A percentile compares a stretch with the other conserved stretches of the same genome.
These are phyloP conservation scores for Lepiota brunneoincarnata DNA, from an alignment of 768 basidiomycete species.

Conservation along the genomic window DNA sequence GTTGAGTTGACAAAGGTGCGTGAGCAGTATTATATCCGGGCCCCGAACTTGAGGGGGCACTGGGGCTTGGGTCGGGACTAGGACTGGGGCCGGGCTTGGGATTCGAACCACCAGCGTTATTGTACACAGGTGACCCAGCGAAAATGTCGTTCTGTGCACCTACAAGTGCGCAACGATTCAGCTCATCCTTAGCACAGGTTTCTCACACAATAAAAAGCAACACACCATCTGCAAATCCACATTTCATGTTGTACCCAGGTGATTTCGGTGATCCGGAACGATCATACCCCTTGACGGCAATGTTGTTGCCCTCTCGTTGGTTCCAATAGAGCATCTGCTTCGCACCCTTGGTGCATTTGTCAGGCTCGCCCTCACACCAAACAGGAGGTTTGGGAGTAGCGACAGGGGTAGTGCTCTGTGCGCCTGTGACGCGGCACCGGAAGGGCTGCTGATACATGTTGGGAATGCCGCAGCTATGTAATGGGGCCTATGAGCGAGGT, in stretches of 20 bases:
- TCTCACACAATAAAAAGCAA: not conserved
- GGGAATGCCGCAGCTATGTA: slow-evolving; percentile 44
- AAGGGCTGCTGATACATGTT: slow-evolving; percentile 50
- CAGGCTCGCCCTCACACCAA: slow-evolving; percentile 49
- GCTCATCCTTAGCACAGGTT: not conserved
- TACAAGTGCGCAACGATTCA: not conserved
- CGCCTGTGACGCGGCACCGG: slow-evolving; percentile 48
- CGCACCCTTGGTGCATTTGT: slow-evolving; percentile 42
- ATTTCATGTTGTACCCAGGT: slow-evolving; percentile 48
- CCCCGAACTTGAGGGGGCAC: no score
- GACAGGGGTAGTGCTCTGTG: slow-evolving; percentile 36
- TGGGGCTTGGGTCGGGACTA: no score
- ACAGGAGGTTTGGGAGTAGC: slow-evolving; percentile 42
- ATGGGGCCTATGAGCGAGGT: not conserved
- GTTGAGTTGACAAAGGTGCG: no score
- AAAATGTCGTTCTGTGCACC: slow-evolving; percentile 13
- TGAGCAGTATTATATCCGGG: no score
- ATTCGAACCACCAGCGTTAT: not conserved
- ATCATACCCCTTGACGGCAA: slow-evolving; percentile 40
- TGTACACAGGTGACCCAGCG: not conserved
- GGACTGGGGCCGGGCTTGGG: no score
- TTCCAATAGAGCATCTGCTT: slow-evolving; percentile 60
- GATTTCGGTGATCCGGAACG: slow-evolving; percentile 35
- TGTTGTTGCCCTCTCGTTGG: slow-evolving; percentile 46
- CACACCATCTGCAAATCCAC: slow-evolving; percentile 46